phyloP scores from a whole-genome alignment of 164 flowering plant species.

The Macadamia integrifolia region DNA sequence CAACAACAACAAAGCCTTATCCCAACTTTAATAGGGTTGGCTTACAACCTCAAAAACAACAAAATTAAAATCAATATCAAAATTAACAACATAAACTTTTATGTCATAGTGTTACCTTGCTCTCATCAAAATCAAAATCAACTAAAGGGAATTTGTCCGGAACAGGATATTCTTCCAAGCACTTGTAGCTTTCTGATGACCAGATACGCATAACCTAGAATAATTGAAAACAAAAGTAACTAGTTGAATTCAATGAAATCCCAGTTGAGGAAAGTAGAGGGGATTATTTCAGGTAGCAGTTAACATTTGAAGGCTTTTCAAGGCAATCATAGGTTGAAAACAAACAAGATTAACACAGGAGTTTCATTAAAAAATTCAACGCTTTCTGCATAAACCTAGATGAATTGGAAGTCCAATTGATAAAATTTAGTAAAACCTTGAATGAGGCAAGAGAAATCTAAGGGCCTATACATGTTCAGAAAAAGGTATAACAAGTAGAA shows the following conservation, averaged over 20 bases:
- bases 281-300: background rate
- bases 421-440: too few relatives aligned
- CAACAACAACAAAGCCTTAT: too few relatives aligned
- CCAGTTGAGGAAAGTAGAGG: background rate
- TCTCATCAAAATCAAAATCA: conserved; percentile 95
- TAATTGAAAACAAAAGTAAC: background rate
- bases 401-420: too few relatives aligned
- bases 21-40: too few relatives aligned
- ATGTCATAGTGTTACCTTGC: conserved; percentile 55
- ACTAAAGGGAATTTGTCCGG: conserved; percentile 42
- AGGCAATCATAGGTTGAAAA: background rate
- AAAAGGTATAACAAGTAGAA: too few relatives aligned
- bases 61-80: too few relatives aligned
- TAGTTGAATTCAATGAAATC: background rate
- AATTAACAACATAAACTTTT: background rate
- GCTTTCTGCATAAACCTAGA: too few relatives aligned
- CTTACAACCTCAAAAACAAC: too few relatives aligned
- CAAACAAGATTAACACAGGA: background rate
- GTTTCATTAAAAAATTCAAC: too few relatives aligned
- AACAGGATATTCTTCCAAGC: conserved; percentile 58
- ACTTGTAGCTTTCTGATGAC: conserved; percentile 69
- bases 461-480: too few relatives aligned
- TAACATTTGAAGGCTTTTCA: background rate
- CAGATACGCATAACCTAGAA: conserved; percentile 83
- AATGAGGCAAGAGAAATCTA: too few relatives aligned